Percentiles rank a stretch among this genome's conserved stretches.
Conservation (phyloP, 2,329 filamentous ascomycete genomes). For the Botrytis pseudocinerea region DNA sequence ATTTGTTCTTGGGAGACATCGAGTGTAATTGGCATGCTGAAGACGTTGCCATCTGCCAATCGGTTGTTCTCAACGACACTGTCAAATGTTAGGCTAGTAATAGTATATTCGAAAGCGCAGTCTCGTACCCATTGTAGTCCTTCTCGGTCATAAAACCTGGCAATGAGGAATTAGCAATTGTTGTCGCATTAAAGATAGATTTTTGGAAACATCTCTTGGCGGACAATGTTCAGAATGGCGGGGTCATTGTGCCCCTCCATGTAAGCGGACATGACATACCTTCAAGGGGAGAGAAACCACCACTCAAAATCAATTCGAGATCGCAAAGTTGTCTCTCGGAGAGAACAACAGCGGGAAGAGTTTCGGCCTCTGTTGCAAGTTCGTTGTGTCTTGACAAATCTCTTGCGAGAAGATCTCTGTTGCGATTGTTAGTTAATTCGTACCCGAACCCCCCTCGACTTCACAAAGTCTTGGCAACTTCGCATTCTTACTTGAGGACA, state of each 20-base stretch:
- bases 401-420: conserved; percentile 80
- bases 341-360: conserved; percentile 78
- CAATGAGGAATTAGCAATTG: conserved; percentile 35
- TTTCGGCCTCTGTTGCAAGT: conserved; percentile 82
- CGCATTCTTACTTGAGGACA: conserved; percentile 70
- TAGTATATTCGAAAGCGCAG: conserved; percentile 8
- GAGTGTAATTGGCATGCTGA: conserved; percentile 95
- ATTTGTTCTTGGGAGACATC: conserved; percentile 78
- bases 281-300: conserved; percentile 96
- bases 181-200: conserved; percentile 9
- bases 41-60: conserved; percentile 84
- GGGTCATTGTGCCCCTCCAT: conserved; percentile 35
- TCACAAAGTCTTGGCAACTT: not conserved
- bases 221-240: conserved; percentile 25
- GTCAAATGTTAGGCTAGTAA: conserved; percentile 40
- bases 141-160: conserved; percentile 94
- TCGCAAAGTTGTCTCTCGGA: conserved; percentile 96
- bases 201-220: not conserved
- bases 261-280: conserved; percentile 54
- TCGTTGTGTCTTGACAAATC: conserved; percentile 81
- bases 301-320: conserved; percentile 94
- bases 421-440: conserved; percentile 21
- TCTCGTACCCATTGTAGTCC: conserved; percentile 85
- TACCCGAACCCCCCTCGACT: not conserved
- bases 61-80: conserved; percentile 89